Evolutionary conservation across 2,329 filamentous ascomycete genomes (phyloP).

Genomic region (Septoria linicola): DNA sequence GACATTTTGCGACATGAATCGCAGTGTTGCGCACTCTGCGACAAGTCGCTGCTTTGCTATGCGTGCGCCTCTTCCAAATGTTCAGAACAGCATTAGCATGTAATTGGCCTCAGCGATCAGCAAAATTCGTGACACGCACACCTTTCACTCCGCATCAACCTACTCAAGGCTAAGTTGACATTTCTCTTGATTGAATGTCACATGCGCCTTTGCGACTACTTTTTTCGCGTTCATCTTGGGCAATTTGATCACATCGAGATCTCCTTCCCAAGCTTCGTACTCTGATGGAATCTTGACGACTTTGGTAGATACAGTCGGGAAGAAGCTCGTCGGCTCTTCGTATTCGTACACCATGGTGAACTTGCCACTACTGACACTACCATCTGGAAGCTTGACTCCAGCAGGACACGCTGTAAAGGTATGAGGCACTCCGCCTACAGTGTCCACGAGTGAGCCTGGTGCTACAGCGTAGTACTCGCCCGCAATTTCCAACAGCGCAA

Average conservation of each 20-base stretch:
- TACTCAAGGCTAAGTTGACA: slow-evolving; percentile 14
- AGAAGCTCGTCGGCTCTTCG: slow-evolving; percentile 27
- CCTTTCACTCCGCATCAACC: background rate
- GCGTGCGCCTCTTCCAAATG: too few species aligned
- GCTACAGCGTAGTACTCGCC: slow-evolving; percentile 23
- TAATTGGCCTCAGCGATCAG: background rate
- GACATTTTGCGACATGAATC: background rate
- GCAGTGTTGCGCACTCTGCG: too few species aligned
- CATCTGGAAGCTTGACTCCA: slow-evolving; percentile 27
- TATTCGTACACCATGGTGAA: slow-evolving; percentile 32
- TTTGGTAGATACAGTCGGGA: slow-evolving; percentile 23
- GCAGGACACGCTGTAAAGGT: slow-evolving; percentile 29
- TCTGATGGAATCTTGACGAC: slow-evolving; percentile 14
- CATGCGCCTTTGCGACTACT: slow-evolving; percentile 22
- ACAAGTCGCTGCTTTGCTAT: too few species aligned
- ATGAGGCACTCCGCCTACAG: slow-evolving; percentile 27
- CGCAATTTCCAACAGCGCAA: slow-evolving; percentile 26
- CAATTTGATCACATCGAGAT: slow-evolving; percentile 26
- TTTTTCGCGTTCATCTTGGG: slow-evolving; percentile 21
- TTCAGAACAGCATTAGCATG: background rate
- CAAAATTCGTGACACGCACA: background rate
- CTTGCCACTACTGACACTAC: slow-evolving; percentile 22
- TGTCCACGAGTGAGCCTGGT: slow-evolving; percentile 27
- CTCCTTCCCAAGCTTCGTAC: slow-evolving; percentile 25
- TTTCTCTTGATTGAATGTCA: slow-evolving; percentile 20